Conservation (phyloP, 768 basidiomycete species). For the Rhizopogon roseolus region DNA sequence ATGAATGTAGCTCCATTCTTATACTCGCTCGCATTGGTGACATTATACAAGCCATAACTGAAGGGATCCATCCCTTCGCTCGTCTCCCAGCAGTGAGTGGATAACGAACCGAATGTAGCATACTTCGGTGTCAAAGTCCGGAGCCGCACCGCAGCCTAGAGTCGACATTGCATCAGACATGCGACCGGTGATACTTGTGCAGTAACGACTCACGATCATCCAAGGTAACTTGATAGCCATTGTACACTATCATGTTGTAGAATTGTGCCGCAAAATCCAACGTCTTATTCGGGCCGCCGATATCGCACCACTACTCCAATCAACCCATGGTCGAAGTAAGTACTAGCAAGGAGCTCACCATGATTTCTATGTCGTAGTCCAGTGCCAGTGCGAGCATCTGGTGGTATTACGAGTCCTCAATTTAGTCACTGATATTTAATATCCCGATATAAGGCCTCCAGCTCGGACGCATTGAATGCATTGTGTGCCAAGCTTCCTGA, state of each 20-base stretch:
- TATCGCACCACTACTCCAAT: slow-evolving; percentile 48
- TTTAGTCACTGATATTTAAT: slow-evolving; percentile 44
- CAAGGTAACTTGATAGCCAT: slow-evolving; percentile 43
- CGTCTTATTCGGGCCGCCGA: slow-evolving; percentile 45
- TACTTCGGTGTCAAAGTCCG: slow-evolving; percentile 56
- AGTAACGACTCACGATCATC: slow-evolving; percentile 31
- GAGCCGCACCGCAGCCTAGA: slow-evolving; percentile 43
- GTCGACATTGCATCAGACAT: neutral
- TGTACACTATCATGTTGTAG: slow-evolving; percentile 38
- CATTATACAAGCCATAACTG: slow-evolving; percentile 44
- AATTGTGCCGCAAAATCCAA: slow-evolving; percentile 40
- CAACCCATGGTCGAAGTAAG: neutral
- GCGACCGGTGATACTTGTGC: neutral
- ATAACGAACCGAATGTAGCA: slow-evolving; percentile 39
- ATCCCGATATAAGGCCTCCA: slow-evolving; percentile 53
- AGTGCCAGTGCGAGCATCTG: slow-evolving; percentile 47
- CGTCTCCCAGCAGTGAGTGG: slow-evolving; percentile 50
- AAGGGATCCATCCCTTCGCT: slow-evolving; percentile 55
- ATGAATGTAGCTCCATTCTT: slow-evolving; percentile 45
- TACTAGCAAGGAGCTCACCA: slow-evolving; percentile 29
- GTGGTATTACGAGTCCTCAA: slow-evolving; percentile 45
- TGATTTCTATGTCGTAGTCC: slow-evolving; percentile 50
- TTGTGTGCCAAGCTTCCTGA: slow-evolving; percentile 54
- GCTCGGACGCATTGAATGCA: slow-evolving; percentile 37
- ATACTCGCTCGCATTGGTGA: slow-evolving; percentile 38